phyloP scores from a whole-genome alignment of 768 basidiomycete genomes.

The Omphalotus guepiniiformis region DNA sequence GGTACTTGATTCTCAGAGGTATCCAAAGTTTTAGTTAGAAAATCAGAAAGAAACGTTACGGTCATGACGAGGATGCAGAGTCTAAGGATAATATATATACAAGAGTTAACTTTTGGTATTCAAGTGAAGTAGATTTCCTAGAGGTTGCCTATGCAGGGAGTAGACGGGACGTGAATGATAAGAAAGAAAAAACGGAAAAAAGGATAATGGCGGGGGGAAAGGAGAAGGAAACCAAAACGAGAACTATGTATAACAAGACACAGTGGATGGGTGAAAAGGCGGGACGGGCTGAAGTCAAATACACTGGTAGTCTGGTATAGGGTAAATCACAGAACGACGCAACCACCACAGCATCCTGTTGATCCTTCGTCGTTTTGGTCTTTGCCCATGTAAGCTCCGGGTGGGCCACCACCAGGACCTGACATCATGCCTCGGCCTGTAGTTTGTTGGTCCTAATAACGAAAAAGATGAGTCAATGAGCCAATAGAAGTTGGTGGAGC shows the following conservation, averaged over 20 bases:
- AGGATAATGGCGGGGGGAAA: background rate
- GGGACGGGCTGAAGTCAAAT: conserved; percentile 7
- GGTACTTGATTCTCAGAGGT: too few species aligned
- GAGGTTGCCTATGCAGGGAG: too few species aligned
- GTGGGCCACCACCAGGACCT: conserved; percentile 34
- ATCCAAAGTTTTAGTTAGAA: too few species aligned
- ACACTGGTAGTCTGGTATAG: conserved; percentile 7
- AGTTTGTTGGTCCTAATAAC: conserved; percentile 78
- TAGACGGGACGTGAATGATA: conserved; percentile 9
- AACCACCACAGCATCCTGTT: conserved; percentile 63
- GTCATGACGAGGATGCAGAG: too few species aligned
- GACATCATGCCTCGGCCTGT: conserved; percentile 59
- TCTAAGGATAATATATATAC: too few species aligned
- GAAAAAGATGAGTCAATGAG: too few species aligned
- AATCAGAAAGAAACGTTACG: too few species aligned
- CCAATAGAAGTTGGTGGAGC: background rate
- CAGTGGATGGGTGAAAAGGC: background rate
- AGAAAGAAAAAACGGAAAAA: conserved; percentile 10
- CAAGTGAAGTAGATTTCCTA: too few species aligned
- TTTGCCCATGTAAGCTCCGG: conserved; percentile 47
- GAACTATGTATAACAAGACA: background rate
- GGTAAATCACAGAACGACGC: conserved; percentile 46
- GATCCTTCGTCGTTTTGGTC: conserved; percentile 50
- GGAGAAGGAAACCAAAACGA: background rate
- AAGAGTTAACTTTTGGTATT: too few species aligned